phyloP scores from a whole-genome alignment of 2,329 filamentous ascomycete genomes.

The Exophiala sp. region DNA sequence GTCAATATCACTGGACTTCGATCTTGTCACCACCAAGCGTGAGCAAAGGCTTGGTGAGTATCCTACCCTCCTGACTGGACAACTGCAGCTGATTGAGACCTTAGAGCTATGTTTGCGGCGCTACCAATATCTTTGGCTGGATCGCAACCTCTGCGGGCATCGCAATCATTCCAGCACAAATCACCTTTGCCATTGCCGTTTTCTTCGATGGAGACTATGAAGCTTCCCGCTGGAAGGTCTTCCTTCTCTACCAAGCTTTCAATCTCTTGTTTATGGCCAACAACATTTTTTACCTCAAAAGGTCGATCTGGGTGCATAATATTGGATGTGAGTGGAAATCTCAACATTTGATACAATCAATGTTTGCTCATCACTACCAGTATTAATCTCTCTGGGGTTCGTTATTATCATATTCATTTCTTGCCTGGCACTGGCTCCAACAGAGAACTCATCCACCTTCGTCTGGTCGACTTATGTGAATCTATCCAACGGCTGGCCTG shows the following conservation, averaged over 20 bases:
- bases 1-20: slow-evolving; percentile 29
- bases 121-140: slow-evolving; percentile 34
- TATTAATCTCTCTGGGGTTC: slow-evolving; percentile 14
- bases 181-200: slow-evolving; percentile 33
- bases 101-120: slow-evolving; percentile 11
- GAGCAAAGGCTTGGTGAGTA: slow-evolving; percentile 3
- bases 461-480: slow-evolving; percentile 21
- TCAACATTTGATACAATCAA: neutral
- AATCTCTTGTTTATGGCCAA: slow-evolving; percentile 29
- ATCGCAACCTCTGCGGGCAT: slow-evolving; percentile 41
- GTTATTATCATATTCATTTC: slow-evolving; percentile 27
- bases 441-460: slow-evolving; percentile 8
- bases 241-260: slow-evolving; percentile 38
- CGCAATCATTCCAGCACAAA: slow-evolving; percentile 34
- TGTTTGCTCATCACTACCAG: neutral
- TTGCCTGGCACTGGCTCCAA: slow-evolving; percentile 27
- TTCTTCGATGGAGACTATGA: slow-evolving; percentile 33
- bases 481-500: slow-evolving; percentile 13
- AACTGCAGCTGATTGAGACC: neutral
- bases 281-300: slow-evolving; percentile 24
- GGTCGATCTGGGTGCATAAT: slow-evolving; percentile 1
- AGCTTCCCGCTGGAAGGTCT: slow-evolving; percentile 36
- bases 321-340: slow-evolving; percentile 1
- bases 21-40: slow-evolving; percentile 10
- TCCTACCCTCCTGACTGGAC: no score